Conservation (phyloP, 139 green algal species). For the Micromonas pusilla region DNA sequence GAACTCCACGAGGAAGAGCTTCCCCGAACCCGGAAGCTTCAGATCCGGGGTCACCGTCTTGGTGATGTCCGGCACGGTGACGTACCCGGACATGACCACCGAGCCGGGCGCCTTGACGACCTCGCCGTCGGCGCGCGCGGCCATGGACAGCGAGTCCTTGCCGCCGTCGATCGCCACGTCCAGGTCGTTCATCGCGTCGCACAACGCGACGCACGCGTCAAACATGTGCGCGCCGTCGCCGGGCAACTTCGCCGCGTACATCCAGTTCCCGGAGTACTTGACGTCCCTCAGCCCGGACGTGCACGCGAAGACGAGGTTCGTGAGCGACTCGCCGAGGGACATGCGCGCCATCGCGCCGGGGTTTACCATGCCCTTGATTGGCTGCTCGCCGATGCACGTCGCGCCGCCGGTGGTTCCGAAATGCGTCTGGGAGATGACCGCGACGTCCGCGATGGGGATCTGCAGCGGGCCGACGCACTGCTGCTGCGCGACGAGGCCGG, state of each 20-base stretch:
- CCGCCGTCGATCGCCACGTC: constrained; percentile 89
- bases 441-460: constrained; percentile 83
- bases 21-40: constrained; percentile 39
- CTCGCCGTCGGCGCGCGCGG: constrained; percentile 63
- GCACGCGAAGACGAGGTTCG: constrained; percentile 80
- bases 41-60: constrained; percentile 64
- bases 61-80: constrained; percentile 91
- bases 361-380: constrained; percentile 89
- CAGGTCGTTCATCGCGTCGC: constrained; percentile 76
- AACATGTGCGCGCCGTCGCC: constrained; percentile 92
- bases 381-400: constrained; percentile 92
- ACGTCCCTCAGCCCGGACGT: constrained; percentile 75
- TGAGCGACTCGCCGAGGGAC: constrained; percentile 86
- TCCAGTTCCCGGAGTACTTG: constrained; percentile 97
- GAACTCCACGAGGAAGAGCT: constrained; percentile 89
- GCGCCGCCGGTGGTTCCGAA: constrained; percentile 64
- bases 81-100: constrained; percentile 90
- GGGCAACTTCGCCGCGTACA: constrained; percentile 97
- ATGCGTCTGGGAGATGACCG: constrained; percentile 75
- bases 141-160: constrained; percentile 98
- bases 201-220: constrained; percentile 71
- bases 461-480: constrained; percentile 92
- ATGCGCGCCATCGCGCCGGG: constrained; percentile 88
- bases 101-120: constrained; percentile 91
- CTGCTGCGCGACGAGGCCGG: constrained; percentile 91